Evolutionary conservation across 305 asterid species (phyloP), one percentile per base, ranked within the genome.

Genomic region (Fraxinus nigra): DNA sequence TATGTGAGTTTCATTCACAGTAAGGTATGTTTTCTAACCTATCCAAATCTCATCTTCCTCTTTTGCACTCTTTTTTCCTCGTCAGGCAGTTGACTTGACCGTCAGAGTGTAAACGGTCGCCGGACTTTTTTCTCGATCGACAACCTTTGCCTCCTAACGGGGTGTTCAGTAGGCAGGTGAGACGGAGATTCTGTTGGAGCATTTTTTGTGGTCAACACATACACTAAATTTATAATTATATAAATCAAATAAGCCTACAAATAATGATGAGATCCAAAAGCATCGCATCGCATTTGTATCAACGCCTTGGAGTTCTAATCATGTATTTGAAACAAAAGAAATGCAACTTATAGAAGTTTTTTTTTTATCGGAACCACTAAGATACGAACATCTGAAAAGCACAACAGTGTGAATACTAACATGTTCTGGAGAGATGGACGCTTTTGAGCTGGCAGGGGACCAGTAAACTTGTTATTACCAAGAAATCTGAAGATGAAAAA

Each of bases 401-500:
- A 26, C 65, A 18, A 54, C 10, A 18, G 65, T n/a, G 65, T 54
- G 65, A 54, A 67, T 30, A 82, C 90, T 82, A 74, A 89, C 92
- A 89, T 83, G 80, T 72, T 86, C 69, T 20, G 85, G 73, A 89
- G 90, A 20, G 59, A 26, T 76, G 46, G 7, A 78, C 76, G 72
- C 86, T 84, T 89, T 72, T 37, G 83, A 38, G 80, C 33, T 37
- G 90, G 88, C 65, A 89, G 80, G 37, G 82, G 1, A 32, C 87
- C 90, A 33, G 75, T 85, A 54, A 89, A 46, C 33, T 75, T 86
- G 85, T 89, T 89, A 78, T 81, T 86, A 78, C 92, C 92, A 28
- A 89, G 90, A 79, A 89, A 89, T 80, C 92, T 89, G 84, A 83
- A 56, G 80, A 61, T 26, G 54, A 16, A 20, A 3, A 76, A 16